These are phyloP conservation scores for Pisolithus orientalis DNA, from an alignment of 768 basidiomycete genomes.

Conservation along the genomic window DNA sequence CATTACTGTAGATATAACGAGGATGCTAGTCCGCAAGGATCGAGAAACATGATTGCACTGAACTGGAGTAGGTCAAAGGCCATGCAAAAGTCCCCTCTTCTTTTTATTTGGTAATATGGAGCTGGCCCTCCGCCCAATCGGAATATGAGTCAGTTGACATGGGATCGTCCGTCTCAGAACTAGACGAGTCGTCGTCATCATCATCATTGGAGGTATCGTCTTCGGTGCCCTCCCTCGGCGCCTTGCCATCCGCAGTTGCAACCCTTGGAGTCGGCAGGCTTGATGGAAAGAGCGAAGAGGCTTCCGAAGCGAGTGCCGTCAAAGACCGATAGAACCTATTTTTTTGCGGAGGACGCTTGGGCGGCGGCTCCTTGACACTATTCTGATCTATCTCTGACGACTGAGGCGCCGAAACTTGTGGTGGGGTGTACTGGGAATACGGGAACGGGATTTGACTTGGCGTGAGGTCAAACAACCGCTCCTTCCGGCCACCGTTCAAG, in stretches of 20 bases:
- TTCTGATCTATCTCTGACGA: conserved; percentile 31
- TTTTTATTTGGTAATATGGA: conserved; percentile 20
- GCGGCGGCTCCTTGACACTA: conserved; percentile 19
- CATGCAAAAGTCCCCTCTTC: conserved; percentile 12
- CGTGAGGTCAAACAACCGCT: conserved; percentile 44
- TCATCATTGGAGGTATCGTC: conserved; percentile 26
- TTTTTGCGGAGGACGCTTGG: conserved; percentile 6
- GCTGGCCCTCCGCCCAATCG: conserved; percentile 50
- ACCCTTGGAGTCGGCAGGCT: conserved; percentile 29
- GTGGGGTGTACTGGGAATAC: conserved; percentile 39
- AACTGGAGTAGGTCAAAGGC: neutral
- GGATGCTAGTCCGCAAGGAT: too few relatives aligned
- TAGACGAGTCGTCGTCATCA: conserved; percentile 30
- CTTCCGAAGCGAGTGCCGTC: conserved; percentile 43
- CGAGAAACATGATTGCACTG: too few relatives aligned
- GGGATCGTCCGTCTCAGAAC: conserved; percentile 31
- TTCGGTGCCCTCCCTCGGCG: conserved; percentile 10
- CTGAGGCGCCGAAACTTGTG: conserved; percentile 1
- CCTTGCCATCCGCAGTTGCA: conserved; percentile 23
- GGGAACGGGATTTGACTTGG: conserved; percentile 51
- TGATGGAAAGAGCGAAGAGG: conserved; percentile 28
- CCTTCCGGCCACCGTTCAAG: neutral
- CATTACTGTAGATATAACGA: too few relatives aligned
- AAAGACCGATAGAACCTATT: conserved; percentile 37
- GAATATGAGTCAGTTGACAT: conserved; percentile 50